Conservation (phyloP, 805 yeast species). For the Ogataea kodamae region DNA sequence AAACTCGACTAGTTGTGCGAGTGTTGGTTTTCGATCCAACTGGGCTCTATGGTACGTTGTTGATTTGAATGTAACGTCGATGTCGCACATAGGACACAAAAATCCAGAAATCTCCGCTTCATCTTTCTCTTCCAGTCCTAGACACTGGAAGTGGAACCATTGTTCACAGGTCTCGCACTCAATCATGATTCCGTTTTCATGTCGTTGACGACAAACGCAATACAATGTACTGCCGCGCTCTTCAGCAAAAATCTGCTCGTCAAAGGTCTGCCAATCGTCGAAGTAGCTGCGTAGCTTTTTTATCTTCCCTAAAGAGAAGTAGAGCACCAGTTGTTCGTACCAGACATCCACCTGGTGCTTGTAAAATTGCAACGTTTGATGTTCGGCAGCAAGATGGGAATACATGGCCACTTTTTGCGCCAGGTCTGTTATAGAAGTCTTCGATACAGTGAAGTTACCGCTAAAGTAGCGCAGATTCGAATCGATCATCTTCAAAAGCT, state of each 20-base stretch:
- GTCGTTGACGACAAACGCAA: slow-evolving; percentile 58
- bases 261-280: slow-evolving; percentile 10
- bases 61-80: slow-evolving; percentile 19
- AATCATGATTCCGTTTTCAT: slow-evolving; percentile 60
- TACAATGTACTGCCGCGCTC: slow-evolving; percentile 30
- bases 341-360: slow-evolving; percentile 14
- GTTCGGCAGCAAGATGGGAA: slow-evolving; percentile 7
- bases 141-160: slow-evolving; percentile 67
- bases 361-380: slow-evolving; percentile 9
- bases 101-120: slow-evolving; percentile 38
- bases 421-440: slow-evolving; percentile 11
- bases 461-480: slow-evolving; percentile 8
- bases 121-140: slow-evolving; percentile 34
- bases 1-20: slow-evolving; percentile 15
- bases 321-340: slow-evolving; percentile 13
- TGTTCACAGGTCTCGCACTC: slow-evolving; percentile 69
- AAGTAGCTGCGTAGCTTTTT: slow-evolving; percentile 16
- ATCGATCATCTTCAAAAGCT: slow-evolving; percentile 17
- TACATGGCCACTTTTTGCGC: slow-evolving; percentile 12
- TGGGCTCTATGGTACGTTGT: slow-evolving; percentile 16
- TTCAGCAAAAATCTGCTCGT: slow-evolving; percentile 20
- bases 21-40: slow-evolving; percentile 12
- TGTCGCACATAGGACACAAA: slow-evolving; percentile 55
- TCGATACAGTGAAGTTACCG: slow-evolving; percentile 5
- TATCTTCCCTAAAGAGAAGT: slow-evolving; percentile 11